These are phyloP conservation scores for Cladobotryum mycophilum DNA, from an alignment of 2,329 filamentous ascomycete species.

Conservation along the genomic window DNA sequence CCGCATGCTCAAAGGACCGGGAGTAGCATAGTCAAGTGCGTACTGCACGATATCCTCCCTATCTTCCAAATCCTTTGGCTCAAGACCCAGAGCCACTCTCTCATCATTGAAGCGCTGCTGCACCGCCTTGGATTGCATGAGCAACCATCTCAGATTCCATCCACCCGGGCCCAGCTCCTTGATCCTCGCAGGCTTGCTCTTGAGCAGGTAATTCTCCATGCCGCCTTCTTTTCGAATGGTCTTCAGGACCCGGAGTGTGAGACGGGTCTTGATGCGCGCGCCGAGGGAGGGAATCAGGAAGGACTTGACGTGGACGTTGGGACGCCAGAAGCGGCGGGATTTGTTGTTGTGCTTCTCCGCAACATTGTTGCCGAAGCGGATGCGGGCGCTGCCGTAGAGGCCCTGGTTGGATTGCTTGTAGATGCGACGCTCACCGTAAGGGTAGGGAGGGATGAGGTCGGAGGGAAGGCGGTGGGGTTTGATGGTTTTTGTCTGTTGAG, in stretches of 20 bases:
- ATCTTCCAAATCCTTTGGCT: conserved; percentile 30
- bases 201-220: conserved; percentile 85
- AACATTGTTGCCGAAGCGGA: conserved; percentile 76
- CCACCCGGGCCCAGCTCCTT: conserved; percentile 84
- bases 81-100: conserved; percentile 58
- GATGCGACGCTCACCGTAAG: conserved; percentile 60
- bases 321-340: conserved; percentile 66
- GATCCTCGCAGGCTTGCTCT: conserved; percentile 68
- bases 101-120: conserved; percentile 60
- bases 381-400: conserved; percentile 63
- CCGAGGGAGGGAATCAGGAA: conserved; percentile 60
- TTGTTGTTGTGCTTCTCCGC: conserved; percentile 64
- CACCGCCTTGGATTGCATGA: conserved; percentile 71
- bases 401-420: conserved; percentile 79
- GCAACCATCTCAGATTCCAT: conserved; percentile 82
- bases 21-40: conserved; percentile 37
- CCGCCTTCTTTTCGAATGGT: conserved; percentile 81
- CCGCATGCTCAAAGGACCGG: conserved; percentile 30
- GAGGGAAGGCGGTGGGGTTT: conserved; percentile 38
- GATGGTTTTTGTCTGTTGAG: conserved; percentile 35
- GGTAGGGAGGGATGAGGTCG: conserved; percentile 59
- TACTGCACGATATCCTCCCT: conserved; percentile 34
- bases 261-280: conserved; percentile 57
- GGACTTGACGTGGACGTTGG: conserved; percentile 64
- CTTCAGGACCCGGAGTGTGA: conserved; percentile 63